Evolutionary conservation across 257 asterid genomes (phyloP), one percentile per base, ranked within the genome.

Genomic region (Solanum okadae): DNA sequence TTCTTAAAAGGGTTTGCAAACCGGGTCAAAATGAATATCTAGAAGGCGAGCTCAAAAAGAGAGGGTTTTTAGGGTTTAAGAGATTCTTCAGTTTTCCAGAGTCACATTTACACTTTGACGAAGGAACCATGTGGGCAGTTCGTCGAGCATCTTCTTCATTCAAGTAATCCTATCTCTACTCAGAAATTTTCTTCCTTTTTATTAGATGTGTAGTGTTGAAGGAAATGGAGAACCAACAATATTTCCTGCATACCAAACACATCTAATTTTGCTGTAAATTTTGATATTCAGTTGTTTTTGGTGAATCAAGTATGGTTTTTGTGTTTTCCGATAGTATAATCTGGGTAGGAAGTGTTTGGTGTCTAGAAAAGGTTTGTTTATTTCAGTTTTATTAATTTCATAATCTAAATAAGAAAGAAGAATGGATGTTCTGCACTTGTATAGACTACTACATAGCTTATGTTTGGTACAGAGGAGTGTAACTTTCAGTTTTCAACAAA

Each of bases 61-160:
- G 20, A 83, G 93, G 92, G 90, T 83, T 90, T 87, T 85, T 89
- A 89, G 95, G 96, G 93, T 90, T 94, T 92, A 91, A 85, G 90
- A 13, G 38, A 37, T 83, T 68, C 15, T 22, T 65, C 14, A 18
- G 31, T 35, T 23, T 63, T 63, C 25, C 2, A 11, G 34, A 56
- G 59, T 37, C 52, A 6, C 33, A 23, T 52, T 84, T 23, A 81
- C 27, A 31, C 25, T 46, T 46, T 29, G 86, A 15, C 8, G 52
- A 29, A 44, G 18, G 40, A 81, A 81, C 38, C 86, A 95, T 96
- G 98, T 94, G 94, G 95, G 92, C 96, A 65, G 88, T 93, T 78
- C 95, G 97, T n/a, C 90, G 96, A 88, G 94, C 94, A 46, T 93
- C 93, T 81, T 86, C 91, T 90, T 92, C 93, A 85, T 92, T 94